Evolutionary conservation across 2,329 filamentous ascomycete genomes (phyloP), one percentile per base, ranked within the genome.

Genomic region (Neopestalotiopsis sp.): DNA sequence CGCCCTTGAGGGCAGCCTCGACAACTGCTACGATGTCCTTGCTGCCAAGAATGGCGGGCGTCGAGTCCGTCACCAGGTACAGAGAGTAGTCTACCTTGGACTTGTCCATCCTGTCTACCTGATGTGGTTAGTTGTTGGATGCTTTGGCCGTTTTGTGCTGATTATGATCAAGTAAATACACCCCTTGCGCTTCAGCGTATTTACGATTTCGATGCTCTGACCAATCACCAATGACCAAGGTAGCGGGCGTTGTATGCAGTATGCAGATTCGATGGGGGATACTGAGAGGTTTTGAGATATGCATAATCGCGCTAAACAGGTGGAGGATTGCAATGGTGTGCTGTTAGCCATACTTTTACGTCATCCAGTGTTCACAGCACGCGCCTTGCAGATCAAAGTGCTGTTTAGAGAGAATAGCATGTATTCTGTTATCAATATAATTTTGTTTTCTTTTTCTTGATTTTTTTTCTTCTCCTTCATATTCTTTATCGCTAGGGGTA

Each of bases 41-140:
- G 71, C 86, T 82, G 67, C 92, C 92, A 58, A 98, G 89, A 73
- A 97, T 94, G 42, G 90, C 89, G 14, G 91, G 88, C n/a, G 94
- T 97, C 65, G 94, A 96, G 85, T 98, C 95, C 4, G 95, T 98
- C 74, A 98, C 95, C 69, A 98, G 87, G 79, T 98, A 98, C 52
- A 98, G 84, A 63, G 91, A 91, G 79, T 97, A 95, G 81, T 97
- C 90, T 61, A 92, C 84, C 24, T 82, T 76, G 77, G 80, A 71
- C 69, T 83, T 74, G 67, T 75, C 68, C 76, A 80, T 82, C 13
- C 10, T 68, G 58, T 32, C 57, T 59, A 28, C 24, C 24, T 28
- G 24, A 28, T 28, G 24, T 17, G 17, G 9, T 12, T n/a, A 28
- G 24, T 20, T 9, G 17, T 20, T 52, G 45, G n/a, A n/a, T 52